Evolutionary conservation across 148 eudicot genomes (phyloP), one percentile per base, ranked within the genome.

Genomic region (Rhododendron molle): DNA sequence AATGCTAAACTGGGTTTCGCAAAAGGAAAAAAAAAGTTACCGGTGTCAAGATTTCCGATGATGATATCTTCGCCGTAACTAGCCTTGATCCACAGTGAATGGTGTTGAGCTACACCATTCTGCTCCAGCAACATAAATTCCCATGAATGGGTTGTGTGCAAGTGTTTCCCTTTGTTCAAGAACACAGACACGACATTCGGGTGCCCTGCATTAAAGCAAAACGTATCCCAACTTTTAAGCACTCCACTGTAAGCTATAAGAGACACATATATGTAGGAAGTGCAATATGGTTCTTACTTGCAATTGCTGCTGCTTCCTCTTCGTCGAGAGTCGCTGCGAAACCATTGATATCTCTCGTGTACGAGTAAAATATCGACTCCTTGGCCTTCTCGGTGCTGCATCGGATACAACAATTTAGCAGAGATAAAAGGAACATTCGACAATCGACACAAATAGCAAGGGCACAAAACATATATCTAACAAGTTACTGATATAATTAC

Each of bases 121-220:
- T 76, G 76, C 56, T 91, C 94, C 7, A 92, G 84, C 85, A 30
- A 11, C 52, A 93, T 38, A 67, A 93, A 93, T 44, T 89, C 92
- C 96, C 98, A 95, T 28, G 98, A 92, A 73, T 88, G 90, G 47
- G 96, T 92, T 52, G 96, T 95, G 86, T 93, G 98, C 49, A 92
- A 67, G 26, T 90, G 89, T 77, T 73, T 90, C n/a, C 50, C 89
- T 88, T 71, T 60, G 83, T 90, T 84, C 74, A 80, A 67, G 87
- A 95, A 91, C 65, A 95, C 92, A 0, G 98, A 93, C 23, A 93
- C 86, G 11, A 95, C 96, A 2, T 58, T 82, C 8, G 93, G 93
- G 83, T 93, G 90, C 72, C 88, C 98, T 94, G 86, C 83, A 40
- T 32, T 44, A 28, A 52, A 46, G 5, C 81, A 26, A 7, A 26